Evolutionary conservation across 1,284 basidiomycete genomes (phyloP).

Genomic region (Puccinia horiana): DNA sequence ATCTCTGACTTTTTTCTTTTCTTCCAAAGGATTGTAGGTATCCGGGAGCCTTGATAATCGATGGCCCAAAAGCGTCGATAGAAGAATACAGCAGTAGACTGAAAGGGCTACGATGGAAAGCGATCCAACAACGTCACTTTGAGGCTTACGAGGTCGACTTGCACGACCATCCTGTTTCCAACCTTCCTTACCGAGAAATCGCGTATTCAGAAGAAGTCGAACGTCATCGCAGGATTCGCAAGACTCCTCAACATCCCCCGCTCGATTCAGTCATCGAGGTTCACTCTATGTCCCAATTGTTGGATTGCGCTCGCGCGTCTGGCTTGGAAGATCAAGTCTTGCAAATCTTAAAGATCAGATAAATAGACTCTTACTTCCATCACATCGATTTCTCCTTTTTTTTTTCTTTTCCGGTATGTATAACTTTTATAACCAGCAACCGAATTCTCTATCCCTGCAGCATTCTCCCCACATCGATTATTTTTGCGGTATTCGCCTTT

Average conservation of each 20-base stretch:
- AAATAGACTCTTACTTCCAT: background rate
- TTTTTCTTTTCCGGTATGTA: background rate
- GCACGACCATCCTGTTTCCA: background rate
- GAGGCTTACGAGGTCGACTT: background rate
- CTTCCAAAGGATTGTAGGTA: background rate
- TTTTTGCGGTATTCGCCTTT: too few species aligned
- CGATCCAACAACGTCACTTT: conserved; percentile 32
- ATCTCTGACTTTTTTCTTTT: background rate
- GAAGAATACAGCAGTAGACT: conserved; percentile 2
- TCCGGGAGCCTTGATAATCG: conserved; percentile 24
- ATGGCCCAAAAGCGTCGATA: background rate
- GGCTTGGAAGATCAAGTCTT: background rate
- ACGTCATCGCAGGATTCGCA: conserved; percentile 6
- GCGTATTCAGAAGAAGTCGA: background rate
- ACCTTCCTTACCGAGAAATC: background rate
- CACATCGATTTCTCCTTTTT: background rate
- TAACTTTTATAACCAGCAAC: too few species aligned
- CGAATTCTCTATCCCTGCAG: too few species aligned
- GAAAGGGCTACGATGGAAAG: conserved; percentile 24
- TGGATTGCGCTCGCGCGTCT: background rate
- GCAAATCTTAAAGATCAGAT: conserved; percentile 33
- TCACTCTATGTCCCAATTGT: conserved; percentile 10
- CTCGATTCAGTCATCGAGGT: conserved; percentile 6
- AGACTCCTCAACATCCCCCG: background rate
- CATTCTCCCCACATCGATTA: too few species aligned